Evolutionary conservation across 345 rosid genomes (phyloP).

Genomic region (Lepidium sativum): DNA sequence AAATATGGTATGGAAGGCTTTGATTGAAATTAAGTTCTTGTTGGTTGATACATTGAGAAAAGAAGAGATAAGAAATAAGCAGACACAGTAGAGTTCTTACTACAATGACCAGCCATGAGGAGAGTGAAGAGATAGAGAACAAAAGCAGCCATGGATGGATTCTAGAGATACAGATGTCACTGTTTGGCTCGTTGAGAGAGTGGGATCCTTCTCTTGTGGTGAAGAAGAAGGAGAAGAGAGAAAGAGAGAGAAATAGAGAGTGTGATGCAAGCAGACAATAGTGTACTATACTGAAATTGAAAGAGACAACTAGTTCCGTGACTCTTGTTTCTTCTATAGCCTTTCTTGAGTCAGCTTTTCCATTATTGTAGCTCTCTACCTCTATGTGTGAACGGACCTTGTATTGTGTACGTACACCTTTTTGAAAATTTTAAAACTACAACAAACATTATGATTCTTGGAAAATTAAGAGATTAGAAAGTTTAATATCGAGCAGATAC

Average conservation of each 20-base stretch:
- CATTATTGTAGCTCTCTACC: conserved; percentile 16
- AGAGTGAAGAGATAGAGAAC: conserved; percentile 33
- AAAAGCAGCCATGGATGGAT: conserved; percentile 36
- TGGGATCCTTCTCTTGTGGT: background rate
- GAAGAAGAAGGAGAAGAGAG: background rate
- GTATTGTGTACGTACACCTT: background rate
- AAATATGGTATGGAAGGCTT: background rate
- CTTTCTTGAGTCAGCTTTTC: conserved; percentile 27
- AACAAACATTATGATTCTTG: background rate
- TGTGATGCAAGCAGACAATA: background rate
- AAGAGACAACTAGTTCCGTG: conserved; percentile 27
- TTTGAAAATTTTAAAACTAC: background rate
- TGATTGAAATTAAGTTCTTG: background rate
- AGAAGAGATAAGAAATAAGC: background rate
- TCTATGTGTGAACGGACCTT: conserved; percentile 8
- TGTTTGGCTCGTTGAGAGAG: background rate
- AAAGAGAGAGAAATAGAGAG: background rate
- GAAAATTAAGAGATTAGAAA: background rate
- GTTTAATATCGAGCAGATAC: background rate
- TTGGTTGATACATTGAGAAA: background rate
- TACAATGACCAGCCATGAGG: conserved; percentile 45
- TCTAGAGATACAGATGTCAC: background rate
- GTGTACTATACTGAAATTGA: conserved; percentile 19
- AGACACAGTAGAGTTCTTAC: conserved; percentile 27
- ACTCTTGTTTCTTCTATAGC: conserved; percentile 28